Percentiles rank a stretch among this genome's conserved stretches.
phyloP scores from a whole-genome alignment of 1,284 basidiomycete genomes.

The Rhodotorula glutinis region DNA sequence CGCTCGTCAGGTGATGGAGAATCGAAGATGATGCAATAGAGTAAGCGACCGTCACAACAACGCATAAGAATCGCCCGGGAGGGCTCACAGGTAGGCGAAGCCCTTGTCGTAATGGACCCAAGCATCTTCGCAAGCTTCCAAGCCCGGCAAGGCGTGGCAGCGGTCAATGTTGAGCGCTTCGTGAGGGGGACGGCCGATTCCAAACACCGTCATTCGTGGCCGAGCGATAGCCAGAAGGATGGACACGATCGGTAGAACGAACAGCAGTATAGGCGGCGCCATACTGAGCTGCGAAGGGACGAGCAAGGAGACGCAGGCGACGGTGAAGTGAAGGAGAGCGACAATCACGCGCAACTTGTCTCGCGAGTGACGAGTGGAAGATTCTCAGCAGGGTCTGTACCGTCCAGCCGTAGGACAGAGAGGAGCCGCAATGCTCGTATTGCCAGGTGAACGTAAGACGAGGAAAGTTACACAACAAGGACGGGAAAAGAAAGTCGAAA shows the following conservation, averaged over 20 bases:
- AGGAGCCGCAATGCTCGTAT: too few relatives aligned
- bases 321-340: too few relatives aligned
- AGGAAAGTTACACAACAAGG: too few relatives aligned
- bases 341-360: too few relatives aligned
- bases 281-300: background rate
- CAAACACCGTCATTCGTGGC: slow-evolving; percentile 11
- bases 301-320: background rate
- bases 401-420: too few relatives aligned
- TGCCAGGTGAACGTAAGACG: too few relatives aligned
- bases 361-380: too few relatives aligned
- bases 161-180: slow-evolving; percentile 16
- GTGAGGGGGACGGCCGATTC: slow-evolving; percentile 1
- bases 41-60: background rate
- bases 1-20: too few relatives aligned
- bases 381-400: too few relatives aligned
- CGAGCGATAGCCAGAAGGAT: background rate
- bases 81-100: slow-evolving; percentile 26
- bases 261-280: background rate
- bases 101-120: slow-evolving; percentile 24
- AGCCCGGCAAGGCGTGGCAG: slow-evolving; percentile 10
- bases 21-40: background rate
- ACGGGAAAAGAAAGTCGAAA: background rate
- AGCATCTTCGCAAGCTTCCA: slow-evolving; percentile 30
- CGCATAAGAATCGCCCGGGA: too few relatives aligned
- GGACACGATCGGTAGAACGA: background rate